Conservation (phyloP, 495 filamentous ascomycete genomes). For the Penicillium roqueforti region DNA sequence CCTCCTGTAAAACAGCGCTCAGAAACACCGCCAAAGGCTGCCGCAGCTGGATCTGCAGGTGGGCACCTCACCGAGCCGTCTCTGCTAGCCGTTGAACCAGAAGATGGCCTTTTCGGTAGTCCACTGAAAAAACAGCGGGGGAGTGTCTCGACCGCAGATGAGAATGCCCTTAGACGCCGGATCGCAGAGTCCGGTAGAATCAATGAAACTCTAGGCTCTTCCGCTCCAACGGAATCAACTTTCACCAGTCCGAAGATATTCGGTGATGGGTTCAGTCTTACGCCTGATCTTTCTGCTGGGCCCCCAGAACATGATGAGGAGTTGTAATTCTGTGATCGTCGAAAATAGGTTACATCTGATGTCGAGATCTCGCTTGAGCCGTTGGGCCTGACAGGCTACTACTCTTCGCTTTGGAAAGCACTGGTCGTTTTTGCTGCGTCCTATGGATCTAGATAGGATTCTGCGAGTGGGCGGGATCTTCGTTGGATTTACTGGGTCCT, state of each 20-base stretch:
- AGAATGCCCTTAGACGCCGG: slow-evolving; percentile 47
- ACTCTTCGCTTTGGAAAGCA: neutral
- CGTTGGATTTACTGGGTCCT: neutral
- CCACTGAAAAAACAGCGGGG: slow-evolving; percentile 81
- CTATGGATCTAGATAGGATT: neutral
- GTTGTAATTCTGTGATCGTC: slow-evolving; percentile 21
- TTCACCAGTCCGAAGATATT: slow-evolving; percentile 8
- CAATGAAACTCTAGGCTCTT: slow-evolving; percentile 31
- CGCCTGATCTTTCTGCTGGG: slow-evolving; percentile 4
- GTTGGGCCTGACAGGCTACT: neutral
- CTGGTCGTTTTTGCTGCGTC: neutral
- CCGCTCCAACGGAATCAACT: slow-evolving; percentile 3
- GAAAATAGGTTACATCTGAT: neutral
- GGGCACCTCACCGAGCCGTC: slow-evolving; percentile 25
- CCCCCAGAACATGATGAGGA: slow-evolving; percentile 32
- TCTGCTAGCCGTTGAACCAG: slow-evolving; percentile 28
- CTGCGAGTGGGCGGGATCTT: neutral
- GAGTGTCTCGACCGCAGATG: slow-evolving; percentile 60
- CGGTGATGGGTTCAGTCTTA: slow-evolving; percentile 12
- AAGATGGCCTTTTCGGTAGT: slow-evolving; percentile 60
- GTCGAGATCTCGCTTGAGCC: neutral
- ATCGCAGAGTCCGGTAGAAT: slow-evolving; percentile 42
- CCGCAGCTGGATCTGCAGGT: slow-evolving; percentile 13
- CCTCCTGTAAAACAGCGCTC: slow-evolving; percentile 38
- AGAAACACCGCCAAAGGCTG: slow-evolving; percentile 36